Evolutionary conservation across 73 alveolate genomes (phyloP).

Genomic region (Symbiodinium natans): DNA sequence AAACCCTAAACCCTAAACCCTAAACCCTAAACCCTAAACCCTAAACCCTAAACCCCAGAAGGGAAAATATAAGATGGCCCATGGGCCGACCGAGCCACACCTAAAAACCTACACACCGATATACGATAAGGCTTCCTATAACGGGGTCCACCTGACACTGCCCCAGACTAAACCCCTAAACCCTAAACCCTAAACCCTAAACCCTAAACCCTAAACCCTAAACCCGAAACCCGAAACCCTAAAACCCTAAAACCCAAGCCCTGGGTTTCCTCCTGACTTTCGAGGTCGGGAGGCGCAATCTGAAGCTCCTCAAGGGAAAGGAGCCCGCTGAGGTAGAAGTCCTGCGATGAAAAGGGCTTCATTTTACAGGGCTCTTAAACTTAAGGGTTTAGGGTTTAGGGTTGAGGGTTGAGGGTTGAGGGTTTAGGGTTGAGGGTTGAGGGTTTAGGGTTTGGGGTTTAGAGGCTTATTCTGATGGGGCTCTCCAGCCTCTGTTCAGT

Average conservation of each 20-base stretch:
- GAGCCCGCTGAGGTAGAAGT: conserved; percentile 35
- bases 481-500: too few relatives aligned
- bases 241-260: not conserved
- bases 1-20: too few relatives aligned
- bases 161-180: too few relatives aligned
- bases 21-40: too few relatives aligned
- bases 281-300: not conserved
- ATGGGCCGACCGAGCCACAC: too few relatives aligned
- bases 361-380: too few relatives aligned
- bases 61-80: too few relatives aligned
- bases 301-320: conserved; percentile 50
- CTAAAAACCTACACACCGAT: too few relatives aligned
- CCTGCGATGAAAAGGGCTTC: not conserved
- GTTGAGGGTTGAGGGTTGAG: not conserved
- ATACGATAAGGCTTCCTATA: too few relatives aligned
- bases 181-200: not conserved
- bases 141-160: too few relatives aligned
- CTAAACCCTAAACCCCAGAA: too few relatives aligned
- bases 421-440: not conserved
- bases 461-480: too few relatives aligned
- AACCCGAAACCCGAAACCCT: not conserved
- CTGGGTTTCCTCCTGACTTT: not conserved
- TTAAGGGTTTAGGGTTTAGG: not conserved
- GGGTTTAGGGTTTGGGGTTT: not conserved
- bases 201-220: not conserved